phyloP scores from a whole-genome alignment of 2,329 filamentous ascomycete species.

The Cladosporium sp. region DNA sequence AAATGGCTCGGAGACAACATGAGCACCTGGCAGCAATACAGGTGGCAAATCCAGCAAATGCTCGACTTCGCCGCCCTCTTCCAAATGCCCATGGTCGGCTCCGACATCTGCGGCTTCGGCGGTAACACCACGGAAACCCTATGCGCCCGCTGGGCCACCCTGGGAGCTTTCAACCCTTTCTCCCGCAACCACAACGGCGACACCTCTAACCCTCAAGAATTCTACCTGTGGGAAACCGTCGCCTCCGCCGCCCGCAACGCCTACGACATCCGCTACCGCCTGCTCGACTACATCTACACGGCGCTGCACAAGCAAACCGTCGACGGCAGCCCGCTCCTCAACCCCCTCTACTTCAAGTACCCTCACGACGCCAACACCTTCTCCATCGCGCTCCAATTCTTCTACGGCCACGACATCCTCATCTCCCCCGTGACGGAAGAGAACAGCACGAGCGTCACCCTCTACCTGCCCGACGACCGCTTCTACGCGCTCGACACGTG shows the following conservation, averaged over 20 bases:
- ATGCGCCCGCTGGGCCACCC: constrained; percentile 65
- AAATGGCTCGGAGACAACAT: constrained; percentile 54
- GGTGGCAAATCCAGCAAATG: constrained; percentile 33
- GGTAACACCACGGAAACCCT: constrained; percentile 60
- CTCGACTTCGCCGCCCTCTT: constrained; percentile 39
- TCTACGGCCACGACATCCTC: constrained; percentile 52
- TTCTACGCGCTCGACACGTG: constrained; percentile 56
- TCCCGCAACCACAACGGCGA: constrained; percentile 65
- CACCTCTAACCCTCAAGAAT: constrained; percentile 55
- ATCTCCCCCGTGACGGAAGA: constrained; percentile 50
- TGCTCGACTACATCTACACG: constrained; percentile 73
- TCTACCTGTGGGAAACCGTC: constrained; percentile 62
- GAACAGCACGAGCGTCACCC: constrained; percentile 45
- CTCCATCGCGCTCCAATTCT: constrained; percentile 47
- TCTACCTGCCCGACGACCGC: constrained; percentile 50
- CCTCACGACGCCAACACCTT: constrained; percentile 51
- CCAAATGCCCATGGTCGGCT: constrained; percentile 37
- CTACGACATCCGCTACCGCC: constrained; percentile 63
- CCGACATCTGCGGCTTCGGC: constrained; percentile 70
- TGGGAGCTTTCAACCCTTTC: constrained; percentile 68
- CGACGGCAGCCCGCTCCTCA: constrained; percentile 59
- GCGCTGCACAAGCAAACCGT: constrained; percentile 54
- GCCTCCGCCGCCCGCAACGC: constrained; percentile 58
- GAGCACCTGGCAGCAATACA: constrained; percentile 38
- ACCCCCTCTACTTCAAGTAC: constrained; percentile 66